phyloP scores from a whole-genome alignment of 352 stramenopile genomes.

The Globisporangium middletonii region DNA sequence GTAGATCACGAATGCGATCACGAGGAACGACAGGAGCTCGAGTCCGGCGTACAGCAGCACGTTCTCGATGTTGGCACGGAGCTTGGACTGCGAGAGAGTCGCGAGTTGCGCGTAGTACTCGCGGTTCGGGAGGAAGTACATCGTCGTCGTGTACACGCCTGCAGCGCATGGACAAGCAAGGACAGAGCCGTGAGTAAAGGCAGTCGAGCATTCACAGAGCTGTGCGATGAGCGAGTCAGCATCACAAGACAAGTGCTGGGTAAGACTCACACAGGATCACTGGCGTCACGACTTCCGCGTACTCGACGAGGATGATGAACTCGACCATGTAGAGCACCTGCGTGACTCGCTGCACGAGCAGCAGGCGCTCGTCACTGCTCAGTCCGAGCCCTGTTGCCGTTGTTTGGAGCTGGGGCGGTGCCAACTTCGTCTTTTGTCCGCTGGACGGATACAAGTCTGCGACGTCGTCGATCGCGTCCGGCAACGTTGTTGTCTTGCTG shows the following conservation, averaged over 20 bases:
- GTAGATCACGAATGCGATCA: conserved; percentile 12
- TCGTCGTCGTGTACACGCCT: not conserved
- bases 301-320: conserved; percentile 17
- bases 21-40: conserved; percentile 16
- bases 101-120: conserved; percentile 7
- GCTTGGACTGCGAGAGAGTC: not conserved
- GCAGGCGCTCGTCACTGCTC: not conserved
- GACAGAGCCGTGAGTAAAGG: too few species aligned
- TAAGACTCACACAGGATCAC: conserved; percentile 9
- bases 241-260: too few species aligned
- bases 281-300: conserved; percentile 15
- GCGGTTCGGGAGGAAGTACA: conserved; percentile 8
- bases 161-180: too few species aligned
- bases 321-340: conserved; percentile 12
- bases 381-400: not conserved
- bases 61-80: conserved; percentile 3
- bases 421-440: not conserved
- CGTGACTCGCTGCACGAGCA: conserved; percentile 3
- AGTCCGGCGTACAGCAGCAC: conserved; percentile 19
- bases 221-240: too few species aligned
- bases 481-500: too few species aligned
- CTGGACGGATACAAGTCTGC: not conserved
- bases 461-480: not conserved
- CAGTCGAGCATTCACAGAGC: too few species aligned
- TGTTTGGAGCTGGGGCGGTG: not conserved